Base-by-base conservation (phyloP, 163 green algal species). In the Scenedesmus sp. region DNA sequence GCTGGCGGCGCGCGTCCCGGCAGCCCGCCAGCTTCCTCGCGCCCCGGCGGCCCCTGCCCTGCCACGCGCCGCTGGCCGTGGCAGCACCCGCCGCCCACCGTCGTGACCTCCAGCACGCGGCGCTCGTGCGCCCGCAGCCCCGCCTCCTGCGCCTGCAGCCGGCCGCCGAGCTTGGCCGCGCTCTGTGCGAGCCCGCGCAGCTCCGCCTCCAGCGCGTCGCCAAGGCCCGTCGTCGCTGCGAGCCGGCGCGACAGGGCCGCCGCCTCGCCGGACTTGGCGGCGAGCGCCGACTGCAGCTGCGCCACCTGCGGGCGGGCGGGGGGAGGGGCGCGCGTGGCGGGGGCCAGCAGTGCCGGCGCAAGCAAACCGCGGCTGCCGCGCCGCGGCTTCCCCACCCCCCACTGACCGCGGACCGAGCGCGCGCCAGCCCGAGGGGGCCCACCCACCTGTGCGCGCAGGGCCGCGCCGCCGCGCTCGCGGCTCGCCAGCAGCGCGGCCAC, bases 361-460 rank as follows among this genome's bases (percentile, higher is more conserved):
- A 60, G n/a, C 5, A 18, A 58, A n/a, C 5, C 50, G 9, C n/a
- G n/a, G n/a, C n/a, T n/a, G n/a, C n/a, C n/a, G n/a, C n/a, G n/a
- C n/a, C n/a, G n/a, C n/a, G n/a, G n/a, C n/a, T n/a, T n/a, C n/a
- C n/a, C n/a, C n/a, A n/a, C n/a, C n/a, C n/a, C n/a, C n/a, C n/a
- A n/a, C n/a, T n/a, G n/a, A n/a, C n/a, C n/a, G n/a, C n/a, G n/a
- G n/a, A n/a, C n/a, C n/a, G n/a, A n/a, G n/a, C n/a, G n/a, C n/a
- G n/a, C n/a, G n/a, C n/a, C n/a, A n/a, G n/a, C n/a, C n/a, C n/a
- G n/a, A n/a, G n/a, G n/a, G n/a, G n/a, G n/a, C n/a, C n/a, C n/a
- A n/a, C n/a, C n/a, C 22, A 77, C 69, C 69, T 77, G 42, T 18
- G 69, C 69, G 18, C 51, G 47, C 15, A 77, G 69, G 7, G 24